Percentiles rank a stretch among this genome's conserved stretches.
Conservation (phyloP, 306 rosid species). For the Corylus avellana region DNA sequence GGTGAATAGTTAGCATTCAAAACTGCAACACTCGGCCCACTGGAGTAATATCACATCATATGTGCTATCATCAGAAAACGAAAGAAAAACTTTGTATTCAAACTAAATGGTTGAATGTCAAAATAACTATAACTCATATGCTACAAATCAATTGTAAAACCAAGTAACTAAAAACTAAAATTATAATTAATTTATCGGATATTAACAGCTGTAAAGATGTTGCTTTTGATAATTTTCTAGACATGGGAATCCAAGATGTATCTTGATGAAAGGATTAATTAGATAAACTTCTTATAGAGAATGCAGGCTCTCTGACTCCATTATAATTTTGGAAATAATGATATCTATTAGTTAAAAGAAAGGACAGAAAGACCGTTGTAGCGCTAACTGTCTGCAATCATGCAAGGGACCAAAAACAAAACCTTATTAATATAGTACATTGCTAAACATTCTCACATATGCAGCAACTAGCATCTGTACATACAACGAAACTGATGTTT, state of each 20-base stretch:
- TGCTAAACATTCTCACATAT: neutral
- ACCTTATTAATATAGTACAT: neutral
- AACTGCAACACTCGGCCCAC: neutral
- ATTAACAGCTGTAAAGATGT: neutral
- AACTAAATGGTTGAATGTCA: neutral
- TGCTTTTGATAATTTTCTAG: neutral
- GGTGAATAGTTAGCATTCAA: neutral
- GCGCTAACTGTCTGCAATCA: neutral
- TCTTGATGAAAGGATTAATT: neutral
- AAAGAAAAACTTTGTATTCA: neutral
- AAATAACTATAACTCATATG: too few species aligned
- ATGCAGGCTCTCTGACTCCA: neutral
- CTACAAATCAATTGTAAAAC: neutral
- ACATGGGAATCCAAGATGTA: neutral
- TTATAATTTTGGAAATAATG: neutral
- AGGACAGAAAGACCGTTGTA: neutral
- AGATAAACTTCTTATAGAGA: neutral
- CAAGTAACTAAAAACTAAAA: neutral
- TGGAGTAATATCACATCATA: neutral
- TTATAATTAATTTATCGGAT: neutral
- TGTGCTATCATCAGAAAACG: neutral
- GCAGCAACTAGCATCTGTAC: conserved; percentile 17
- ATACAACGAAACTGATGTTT: conserved; percentile 22
- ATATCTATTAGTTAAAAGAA: neutral
- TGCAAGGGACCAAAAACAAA: neutral